Percentiles rank a stretch among this genome's conserved stretches.
These are phyloP conservation scores for Xylaria acuta DNA, from an alignment of 495 filamentous ascomycete genomes.

Conservation along the genomic window DNA sequence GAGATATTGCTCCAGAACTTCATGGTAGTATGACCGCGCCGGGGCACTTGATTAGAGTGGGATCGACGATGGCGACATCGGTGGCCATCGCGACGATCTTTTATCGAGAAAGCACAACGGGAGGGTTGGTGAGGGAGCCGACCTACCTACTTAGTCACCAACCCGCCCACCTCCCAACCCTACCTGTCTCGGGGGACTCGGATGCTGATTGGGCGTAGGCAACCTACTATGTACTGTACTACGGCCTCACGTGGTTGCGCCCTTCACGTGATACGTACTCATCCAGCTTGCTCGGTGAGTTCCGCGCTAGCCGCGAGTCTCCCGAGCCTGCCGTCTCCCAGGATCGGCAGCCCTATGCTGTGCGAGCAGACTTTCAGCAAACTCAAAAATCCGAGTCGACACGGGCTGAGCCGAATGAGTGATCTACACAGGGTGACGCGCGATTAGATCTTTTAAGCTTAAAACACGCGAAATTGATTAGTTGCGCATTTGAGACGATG, in stretches of 20 bases:
- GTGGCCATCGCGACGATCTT: not conserved
- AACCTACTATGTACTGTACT: too few species aligned
- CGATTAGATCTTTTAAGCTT: conserved; percentile 9
- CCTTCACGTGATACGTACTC: conserved; percentile 14
- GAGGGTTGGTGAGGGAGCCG: not conserved
- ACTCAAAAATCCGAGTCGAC: not conserved
- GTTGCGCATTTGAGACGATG: not conserved
- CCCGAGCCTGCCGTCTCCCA: not conserved
- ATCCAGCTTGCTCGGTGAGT: not conserved
- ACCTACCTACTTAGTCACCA: not conserved
- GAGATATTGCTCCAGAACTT: conserved; percentile 2
- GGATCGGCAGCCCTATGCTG: not conserved
- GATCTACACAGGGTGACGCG: conserved; percentile 1
- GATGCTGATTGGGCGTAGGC: conserved; percentile 15
- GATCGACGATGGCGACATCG: conserved; percentile 8
- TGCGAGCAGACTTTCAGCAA: not conserved
- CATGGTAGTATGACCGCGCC: conserved; percentile 11
- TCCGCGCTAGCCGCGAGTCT: not conserved
- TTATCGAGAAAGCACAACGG: not conserved
- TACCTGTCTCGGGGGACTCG: not conserved
- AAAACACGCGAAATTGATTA: conserved; percentile 6
- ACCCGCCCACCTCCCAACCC: not conserved
- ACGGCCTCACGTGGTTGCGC: conserved; percentile 19
- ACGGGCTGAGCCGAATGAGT: conserved; percentile 17
- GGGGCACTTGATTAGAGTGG: conserved; percentile 9